Base-by-base conservation (phyloP, 495 filamentous ascomycete species). In the Aspergillus biplanus region DNA sequence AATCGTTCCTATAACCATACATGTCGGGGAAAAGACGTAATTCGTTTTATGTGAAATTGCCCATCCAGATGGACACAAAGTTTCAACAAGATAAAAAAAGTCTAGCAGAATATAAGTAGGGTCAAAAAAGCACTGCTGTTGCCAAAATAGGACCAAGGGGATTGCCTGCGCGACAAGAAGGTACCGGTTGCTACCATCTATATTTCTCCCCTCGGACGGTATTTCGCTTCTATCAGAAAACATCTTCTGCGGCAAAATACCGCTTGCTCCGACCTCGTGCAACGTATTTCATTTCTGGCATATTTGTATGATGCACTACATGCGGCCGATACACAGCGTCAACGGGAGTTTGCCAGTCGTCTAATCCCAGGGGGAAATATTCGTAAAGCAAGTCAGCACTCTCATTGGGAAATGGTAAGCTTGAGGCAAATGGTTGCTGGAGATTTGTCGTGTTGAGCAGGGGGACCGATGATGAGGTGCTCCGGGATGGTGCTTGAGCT, bases 261-360 rank as follows among this genome's bases (percentile, higher is more conserved):
- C 92, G 82, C 70, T 93, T 96, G 58, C 86, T 88, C 67, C 88
- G 87, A 62, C 86, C 89, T 69, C 86, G 82, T 5, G 85, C 82
- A 62, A 87, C 81, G 13, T 88, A 88, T 67, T 92, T 93, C 67
- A 89, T 83, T 68, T 94, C 90, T 4, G 90, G 90, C 56, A 92
- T 80, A 48, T 89, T 88, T 37, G 89, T 93, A 70, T 97, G 92
- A 75, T 97, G 92, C 3, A 96, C 92, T 7, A 95, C 90, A 73
- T 97, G 92, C 8, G 92, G 92, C n/a, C 92, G 81, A 65, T 97
- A 97, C 44, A 97, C 88, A 7, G 92, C 92, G 73, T 97, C 92
- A 11, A 96, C 92, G 5, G 92, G 92, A 4, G 90, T 89, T 81
- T 92, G 92, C 92, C 92, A 96, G 65, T 97, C 92, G 74, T 96